Evolutionary conservation across 176 grass and related monocot species (phyloP).

Genomic region (Calamus simplicifolius): DNA sequence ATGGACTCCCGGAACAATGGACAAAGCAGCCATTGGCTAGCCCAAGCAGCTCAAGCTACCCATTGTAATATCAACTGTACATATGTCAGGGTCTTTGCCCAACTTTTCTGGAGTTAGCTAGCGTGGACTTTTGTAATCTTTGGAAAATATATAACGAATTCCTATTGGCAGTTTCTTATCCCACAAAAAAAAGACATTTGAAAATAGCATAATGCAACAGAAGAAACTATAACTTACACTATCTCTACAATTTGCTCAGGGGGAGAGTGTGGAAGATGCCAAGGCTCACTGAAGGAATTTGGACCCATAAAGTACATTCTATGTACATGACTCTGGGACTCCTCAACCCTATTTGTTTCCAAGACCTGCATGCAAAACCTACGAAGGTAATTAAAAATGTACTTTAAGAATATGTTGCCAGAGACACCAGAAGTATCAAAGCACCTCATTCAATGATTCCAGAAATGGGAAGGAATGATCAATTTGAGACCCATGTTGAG

Average conservation of each 20-base stretch:
- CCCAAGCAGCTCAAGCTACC: no score
- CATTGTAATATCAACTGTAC: no score
- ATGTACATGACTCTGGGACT: slow-evolving; percentile 95
- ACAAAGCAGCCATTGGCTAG: no score
- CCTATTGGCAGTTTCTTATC: no score
- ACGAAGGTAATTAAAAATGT: not conserved
- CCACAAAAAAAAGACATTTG: no score
- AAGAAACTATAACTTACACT: slow-evolving; percentile 55
- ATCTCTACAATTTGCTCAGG: slow-evolving; percentile 92
- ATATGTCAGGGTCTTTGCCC: no score
- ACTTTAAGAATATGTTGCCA: slow-evolving; percentile 9
- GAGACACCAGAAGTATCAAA: slow-evolving; percentile 6
- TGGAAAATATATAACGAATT: no score
- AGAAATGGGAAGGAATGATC: slow-evolving; percentile 99
- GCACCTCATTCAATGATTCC: slow-evolving; percentile 97
- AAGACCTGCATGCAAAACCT: slow-evolving; percentile 46
- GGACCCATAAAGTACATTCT: slow-evolving; percentile 99
- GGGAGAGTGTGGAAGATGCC: slow-evolving; percentile 89
- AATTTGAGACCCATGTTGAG: slow-evolving; percentile 94
- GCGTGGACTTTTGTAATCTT: no score
- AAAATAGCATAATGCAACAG: no score
- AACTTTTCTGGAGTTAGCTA: no score
- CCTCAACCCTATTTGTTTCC: slow-evolving; percentile 98
- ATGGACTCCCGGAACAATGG: no score
- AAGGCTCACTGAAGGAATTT: slow-evolving; percentile 93